Evolutionary conservation across 352 stramenopile genomes (phyloP).

Genomic region (Pythium guiyangense): DNA sequence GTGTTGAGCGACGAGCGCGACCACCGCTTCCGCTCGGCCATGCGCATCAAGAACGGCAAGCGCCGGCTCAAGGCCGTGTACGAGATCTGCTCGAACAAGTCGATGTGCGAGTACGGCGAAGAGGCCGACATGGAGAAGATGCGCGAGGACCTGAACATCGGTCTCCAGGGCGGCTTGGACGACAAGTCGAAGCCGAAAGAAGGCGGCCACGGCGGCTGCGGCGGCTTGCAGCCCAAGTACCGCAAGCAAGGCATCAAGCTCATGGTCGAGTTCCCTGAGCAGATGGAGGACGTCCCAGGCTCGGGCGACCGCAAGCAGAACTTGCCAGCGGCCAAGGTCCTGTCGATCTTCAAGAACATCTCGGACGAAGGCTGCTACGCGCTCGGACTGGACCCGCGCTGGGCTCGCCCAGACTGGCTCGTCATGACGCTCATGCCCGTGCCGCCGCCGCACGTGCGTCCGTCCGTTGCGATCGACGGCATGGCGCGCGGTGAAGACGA

Average conservation of each 20-base stretch:
- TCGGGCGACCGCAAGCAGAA: slow-evolving; percentile 97
- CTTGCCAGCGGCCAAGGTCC: slow-evolving; percentile 90
- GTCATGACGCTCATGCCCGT: slow-evolving; percentile 98
- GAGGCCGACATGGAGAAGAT: slow-evolving; percentile 88
- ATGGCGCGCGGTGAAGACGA: slow-evolving; percentile 96
- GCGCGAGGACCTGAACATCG: slow-evolving; percentile 83
- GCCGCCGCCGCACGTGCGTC: slow-evolving; percentile 96
- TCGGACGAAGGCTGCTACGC: slow-evolving; percentile 94
- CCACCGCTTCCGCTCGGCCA: slow-evolving; percentile 72
- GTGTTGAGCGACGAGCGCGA: slow-evolving; percentile 91
- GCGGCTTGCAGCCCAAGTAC: slow-evolving; percentile 93
- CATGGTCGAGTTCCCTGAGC: slow-evolving; percentile 93
- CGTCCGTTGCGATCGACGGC: slow-evolving; percentile 94
- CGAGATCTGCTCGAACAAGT: slow-evolving; percentile 91
- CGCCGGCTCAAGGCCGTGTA: slow-evolving; percentile 93
- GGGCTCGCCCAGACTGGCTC: slow-evolving; percentile 97
- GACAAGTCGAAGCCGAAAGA: slow-evolving; percentile 83
- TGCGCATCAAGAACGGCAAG: slow-evolving; percentile 88
- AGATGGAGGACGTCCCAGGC: slow-evolving; percentile 92
- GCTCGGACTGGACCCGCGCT: slow-evolving; percentile 94
- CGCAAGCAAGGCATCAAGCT: slow-evolving; percentile 94
- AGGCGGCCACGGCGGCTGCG: slow-evolving; percentile 76
- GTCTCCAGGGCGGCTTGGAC: slow-evolving; percentile 75
- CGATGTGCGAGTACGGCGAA: slow-evolving; percentile 84
- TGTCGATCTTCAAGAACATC: slow-evolving; percentile 98